Percentiles rank a stretch among this genome's conserved stretches.
phyloP scores from a whole-genome alignment of 192 early-diverging fungal genomes.

The Podila epigama region DNA sequence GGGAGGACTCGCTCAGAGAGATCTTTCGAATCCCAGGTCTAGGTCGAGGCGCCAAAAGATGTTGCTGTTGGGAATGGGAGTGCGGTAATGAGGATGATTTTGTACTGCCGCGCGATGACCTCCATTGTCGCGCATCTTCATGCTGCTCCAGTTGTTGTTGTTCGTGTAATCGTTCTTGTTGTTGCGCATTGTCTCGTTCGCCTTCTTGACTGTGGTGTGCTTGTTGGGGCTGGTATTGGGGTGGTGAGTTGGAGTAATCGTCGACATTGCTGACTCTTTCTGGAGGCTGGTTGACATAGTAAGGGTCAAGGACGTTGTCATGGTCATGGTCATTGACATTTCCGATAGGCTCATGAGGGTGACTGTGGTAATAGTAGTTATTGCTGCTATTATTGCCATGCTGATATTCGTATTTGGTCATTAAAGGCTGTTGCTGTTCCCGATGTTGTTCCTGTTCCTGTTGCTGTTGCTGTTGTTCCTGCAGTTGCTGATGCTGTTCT shows the following conservation, averaged over 20 bases:
- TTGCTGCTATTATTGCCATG: too few relatives aligned
- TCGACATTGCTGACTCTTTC: too few relatives aligned
- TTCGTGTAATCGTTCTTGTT: not conserved
- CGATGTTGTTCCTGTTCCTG: too few relatives aligned
- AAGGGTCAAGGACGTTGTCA: too few relatives aligned
- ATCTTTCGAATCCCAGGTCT: slow-evolving; percentile 20
- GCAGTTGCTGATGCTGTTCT: not conserved
- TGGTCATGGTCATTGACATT: too few relatives aligned
- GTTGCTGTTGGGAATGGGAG: not conserved
- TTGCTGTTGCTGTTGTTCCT: slow-evolving; percentile 1
- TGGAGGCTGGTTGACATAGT: too few relatives aligned
- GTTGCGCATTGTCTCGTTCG: not conserved
- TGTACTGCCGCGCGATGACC: not conserved
- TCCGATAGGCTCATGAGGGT: too few relatives aligned
- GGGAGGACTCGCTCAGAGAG: slow-evolving; percentile 25
- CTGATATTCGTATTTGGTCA: too few relatives aligned
- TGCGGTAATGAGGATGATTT: slow-evolving; percentile 9
- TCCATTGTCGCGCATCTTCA: not conserved
- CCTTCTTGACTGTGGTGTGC: not conserved
- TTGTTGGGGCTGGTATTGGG: not conserved
- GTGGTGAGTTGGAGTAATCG: too few relatives aligned
- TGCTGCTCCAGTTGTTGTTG: not conserved
- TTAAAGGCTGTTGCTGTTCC: not conserved
- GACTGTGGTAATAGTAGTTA: too few relatives aligned
- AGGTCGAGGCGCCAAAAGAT: not conserved